These are phyloP conservation scores for Chrysosporium keratinophilum DNA, from an alignment of 2,329 filamentous ascomycete genomes.

Conservation along the genomic window DNA sequence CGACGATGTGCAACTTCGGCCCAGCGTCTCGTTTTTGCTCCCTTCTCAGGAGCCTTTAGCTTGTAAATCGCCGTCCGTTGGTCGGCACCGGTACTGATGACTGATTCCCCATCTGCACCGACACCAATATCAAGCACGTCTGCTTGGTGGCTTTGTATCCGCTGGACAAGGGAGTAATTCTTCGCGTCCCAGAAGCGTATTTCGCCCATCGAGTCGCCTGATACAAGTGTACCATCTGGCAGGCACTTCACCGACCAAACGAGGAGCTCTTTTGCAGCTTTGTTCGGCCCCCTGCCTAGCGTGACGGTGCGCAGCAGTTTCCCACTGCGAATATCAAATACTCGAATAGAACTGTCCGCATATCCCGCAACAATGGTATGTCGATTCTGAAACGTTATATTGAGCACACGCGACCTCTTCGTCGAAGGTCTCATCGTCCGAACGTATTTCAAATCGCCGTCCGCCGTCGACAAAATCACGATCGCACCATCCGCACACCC, in stretches of 20 bases:
- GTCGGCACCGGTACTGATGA: conserved; percentile 88
- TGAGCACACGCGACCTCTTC: conserved; percentile 81
- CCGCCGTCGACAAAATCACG: conserved; percentile 74
- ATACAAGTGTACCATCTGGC: conserved; percentile 79
- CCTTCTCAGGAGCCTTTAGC: conserved; percentile 41
- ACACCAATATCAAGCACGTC: conserved; percentile 83
- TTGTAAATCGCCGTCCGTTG: conserved; percentile 75
- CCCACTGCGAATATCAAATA: conserved; percentile 75
- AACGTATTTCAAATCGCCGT: conserved; percentile 71
- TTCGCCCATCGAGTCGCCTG: conserved; percentile 88
- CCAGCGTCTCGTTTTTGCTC: conserved; percentile 58
- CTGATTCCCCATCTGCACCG: conserved; percentile 66
- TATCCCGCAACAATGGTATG: conserved; percentile 80
- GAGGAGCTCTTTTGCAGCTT: conserved; percentile 72
- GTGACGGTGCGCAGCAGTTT: conserved; percentile 71
- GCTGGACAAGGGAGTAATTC: conserved; percentile 78
- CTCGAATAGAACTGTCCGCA: conserved; percentile 88
- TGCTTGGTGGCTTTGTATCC: conserved; percentile 75
- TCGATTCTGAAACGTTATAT: conserved; percentile 77
- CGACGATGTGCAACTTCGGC: conserved; percentile 72
- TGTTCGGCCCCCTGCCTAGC: conserved; percentile 64
- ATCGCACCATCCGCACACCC: conserved; percentile 89
- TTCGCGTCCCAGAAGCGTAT: conserved; percentile 88
- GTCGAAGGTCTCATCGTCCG: conserved; percentile 65
- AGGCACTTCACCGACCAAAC: conserved; percentile 91